Base-by-base conservation (phyloP, 306 rosid genomes). In the Medicago arabica region DNA sequence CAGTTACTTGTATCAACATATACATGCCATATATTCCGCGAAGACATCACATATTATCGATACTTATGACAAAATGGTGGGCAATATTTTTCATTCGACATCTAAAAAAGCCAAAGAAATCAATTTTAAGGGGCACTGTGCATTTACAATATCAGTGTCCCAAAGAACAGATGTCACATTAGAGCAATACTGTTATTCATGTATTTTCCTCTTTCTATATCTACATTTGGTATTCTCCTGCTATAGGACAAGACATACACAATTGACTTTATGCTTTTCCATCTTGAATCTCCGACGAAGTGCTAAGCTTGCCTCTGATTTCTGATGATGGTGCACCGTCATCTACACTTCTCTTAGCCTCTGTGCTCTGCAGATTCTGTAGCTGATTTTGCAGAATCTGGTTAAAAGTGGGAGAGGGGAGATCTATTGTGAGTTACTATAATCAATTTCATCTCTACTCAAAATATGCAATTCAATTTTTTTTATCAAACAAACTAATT, bases 371-470 rank as follows among this genome's bases (percentile, higher is more conserved):
- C 61, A 95, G 83, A 75, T 62, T 85, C 79, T 77, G 87, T 57
- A 88, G 84, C 77, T 92, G 92, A 69, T 83, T 83, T 83, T 90
- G 90, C 76, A 90, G 82, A 59, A 70, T 71, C 99, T 90, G 87
- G 77, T 34, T 3, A 19, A 16, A 66, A 47, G 62, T 9, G 6
- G 4, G 36, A 3, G 0, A 17, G 15, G 3, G 9, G 53, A 28
- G 4, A 12, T 46, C 16, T 39, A 14, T 25, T 11, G 54, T 73
- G 17, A 83, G 66, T 71, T 47, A 39, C 8, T 25, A 18, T 9
- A 40, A 40, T 47, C 40, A 43, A 76, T 54, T 68, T 34, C 70
- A 40, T 43, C 46, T 63, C 21, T 31, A n/a, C 31, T 78, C 74
- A 69, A 61, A 46, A n/a, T 14, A 63, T 54, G 81, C 46, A 38